phyloP scores from a whole-genome alignment of 768 basidiomycete species.

The Exidia glandulosa region DNA sequence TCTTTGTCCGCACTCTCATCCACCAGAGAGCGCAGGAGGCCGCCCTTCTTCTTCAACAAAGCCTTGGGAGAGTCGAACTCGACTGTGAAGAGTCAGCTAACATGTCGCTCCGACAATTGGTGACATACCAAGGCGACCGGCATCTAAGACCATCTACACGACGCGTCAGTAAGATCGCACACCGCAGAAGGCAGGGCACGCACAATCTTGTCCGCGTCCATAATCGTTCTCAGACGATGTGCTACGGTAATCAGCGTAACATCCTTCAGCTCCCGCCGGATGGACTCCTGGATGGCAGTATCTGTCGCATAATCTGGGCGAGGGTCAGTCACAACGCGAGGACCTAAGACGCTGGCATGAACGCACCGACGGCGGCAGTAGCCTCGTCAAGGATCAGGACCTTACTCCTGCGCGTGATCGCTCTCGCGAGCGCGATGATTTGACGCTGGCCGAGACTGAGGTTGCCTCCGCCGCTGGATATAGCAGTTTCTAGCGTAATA shows the following conservation, averaged over 20 bases:
- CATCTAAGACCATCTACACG: constrained; percentile 32
- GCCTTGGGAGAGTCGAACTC: constrained; percentile 30
- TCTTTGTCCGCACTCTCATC: constrained; percentile 18
- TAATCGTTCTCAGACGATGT: constrained; percentile 46
- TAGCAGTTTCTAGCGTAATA: constrained; percentile 34
- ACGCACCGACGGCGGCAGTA: constrained; percentile 33
- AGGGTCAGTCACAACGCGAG: not conserved
- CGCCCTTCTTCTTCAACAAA: constrained; percentile 20
- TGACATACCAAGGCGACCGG: constrained; percentile 21
- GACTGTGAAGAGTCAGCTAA: constrained; percentile 6
- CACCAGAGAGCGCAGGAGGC: constrained; percentile 14
- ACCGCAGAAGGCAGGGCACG: constrained; percentile 1
- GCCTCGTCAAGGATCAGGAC: constrained; percentile 50
- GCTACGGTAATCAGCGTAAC: constrained; percentile 49
- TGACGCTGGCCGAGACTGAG: constrained; percentile 52
- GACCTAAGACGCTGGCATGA: not conserved
- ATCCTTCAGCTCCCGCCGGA: constrained; percentile 34
- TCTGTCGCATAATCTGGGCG: constrained; percentile 44
- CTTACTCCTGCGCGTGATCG: constrained; percentile 46
- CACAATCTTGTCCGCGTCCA: constrained; percentile 52
- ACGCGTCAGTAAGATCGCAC: not conserved
- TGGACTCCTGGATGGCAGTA: constrained; percentile 42
- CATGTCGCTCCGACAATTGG: not conserved
- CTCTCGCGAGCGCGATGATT: constrained; percentile 47
- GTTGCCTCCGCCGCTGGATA: constrained; percentile 34